Percentiles rank a stretch among this genome's conserved stretches.
Conservation (phyloP, 148 eudicot genomes). For the Rhododendron griersonianum region DNA sequence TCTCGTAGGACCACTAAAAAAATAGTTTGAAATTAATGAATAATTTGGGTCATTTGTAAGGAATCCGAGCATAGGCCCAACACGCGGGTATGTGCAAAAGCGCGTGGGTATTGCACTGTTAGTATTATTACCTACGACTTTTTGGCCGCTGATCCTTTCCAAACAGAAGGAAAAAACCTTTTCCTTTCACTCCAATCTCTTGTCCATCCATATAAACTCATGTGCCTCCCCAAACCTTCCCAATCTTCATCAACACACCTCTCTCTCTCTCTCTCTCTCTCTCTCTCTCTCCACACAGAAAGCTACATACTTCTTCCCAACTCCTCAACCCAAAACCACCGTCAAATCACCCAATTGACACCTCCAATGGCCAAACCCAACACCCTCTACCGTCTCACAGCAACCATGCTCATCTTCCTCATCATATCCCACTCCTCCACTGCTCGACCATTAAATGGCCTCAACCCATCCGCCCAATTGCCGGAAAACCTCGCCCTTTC, state of each 20-base stretch:
- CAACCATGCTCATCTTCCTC: slow-evolving; percentile 1
- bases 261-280: background rate
- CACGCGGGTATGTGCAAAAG: background rate
- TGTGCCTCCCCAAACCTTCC: background rate
- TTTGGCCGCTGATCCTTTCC: slow-evolving; percentile 3
- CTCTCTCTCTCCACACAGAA: background rate
- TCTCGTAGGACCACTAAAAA: too few species aligned
- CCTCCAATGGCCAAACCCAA: slow-evolving; percentile 16
- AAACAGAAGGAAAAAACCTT: background rate
- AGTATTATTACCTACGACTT: background rate
- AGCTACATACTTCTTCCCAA: background rate
- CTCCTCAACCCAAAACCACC: background rate
- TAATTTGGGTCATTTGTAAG: too few species aligned
- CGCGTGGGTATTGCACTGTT: background rate
- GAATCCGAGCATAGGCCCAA: too few species aligned
- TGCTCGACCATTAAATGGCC: slow-evolving; percentile 11
- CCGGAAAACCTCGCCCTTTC: background rate
- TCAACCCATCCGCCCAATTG: background rate
- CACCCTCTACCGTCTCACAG: background rate
- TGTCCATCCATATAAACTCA: background rate
- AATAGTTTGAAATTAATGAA: too few species aligned
- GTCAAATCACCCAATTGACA: background rate
- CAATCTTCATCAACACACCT: background rate
- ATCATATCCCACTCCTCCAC: slow-evolving; percentile 12
- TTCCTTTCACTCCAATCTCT: background rate